These are phyloP conservation scores for Aspergillus niger DNA, from an alignment of 2,329 filamentous ascomycete species.

Conservation along the genomic window DNA sequence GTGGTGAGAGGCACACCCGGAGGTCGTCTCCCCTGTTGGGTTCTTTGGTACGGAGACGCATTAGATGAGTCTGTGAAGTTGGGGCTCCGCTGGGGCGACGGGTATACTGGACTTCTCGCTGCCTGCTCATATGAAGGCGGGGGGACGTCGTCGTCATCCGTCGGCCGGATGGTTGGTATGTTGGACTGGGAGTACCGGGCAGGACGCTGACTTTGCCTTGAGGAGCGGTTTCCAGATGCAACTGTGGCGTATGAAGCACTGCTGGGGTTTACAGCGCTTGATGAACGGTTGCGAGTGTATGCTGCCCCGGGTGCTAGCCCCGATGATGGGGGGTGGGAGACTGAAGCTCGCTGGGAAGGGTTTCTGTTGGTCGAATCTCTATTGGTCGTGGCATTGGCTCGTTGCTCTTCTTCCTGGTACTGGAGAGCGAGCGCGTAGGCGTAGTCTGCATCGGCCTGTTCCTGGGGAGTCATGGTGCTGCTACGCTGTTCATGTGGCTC, in stretches of 20 bases:
- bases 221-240: constrained; percentile 27
- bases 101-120: constrained; percentile 57
- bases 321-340: constrained; percentile 23
- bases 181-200: constrained; percentile 17
- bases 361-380: constrained; percentile 56
- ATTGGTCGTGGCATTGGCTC: constrained; percentile 69
- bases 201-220: constrained; percentile 20
- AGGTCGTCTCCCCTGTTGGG: constrained; percentile 19
- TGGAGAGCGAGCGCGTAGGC: constrained; percentile 89
- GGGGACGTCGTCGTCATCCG: constrained; percentile 53
- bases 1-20: constrained; percentile 15
- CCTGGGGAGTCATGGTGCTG: constrained; percentile 50
- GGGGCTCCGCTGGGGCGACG: constrained; percentile 50
- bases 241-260: constrained; percentile 16
- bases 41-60: constrained; percentile 24
- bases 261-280: constrained; percentile 25
- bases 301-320: constrained; percentile 15
- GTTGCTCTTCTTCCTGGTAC: constrained; percentile 88
- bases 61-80: constrained; percentile 28
- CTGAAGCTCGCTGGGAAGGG: constrained; percentile 38
- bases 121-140: constrained; percentile 69
- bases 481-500: constrained; percentile 15
- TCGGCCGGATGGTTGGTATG: constrained; percentile 34
- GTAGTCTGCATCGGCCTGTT: constrained; percentile 70
- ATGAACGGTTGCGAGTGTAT: constrained; percentile 19